These are phyloP conservation scores for Podaxis sp. DNA, from an alignment of 768 basidiomycete genomes.

Conservation along the genomic window DNA sequence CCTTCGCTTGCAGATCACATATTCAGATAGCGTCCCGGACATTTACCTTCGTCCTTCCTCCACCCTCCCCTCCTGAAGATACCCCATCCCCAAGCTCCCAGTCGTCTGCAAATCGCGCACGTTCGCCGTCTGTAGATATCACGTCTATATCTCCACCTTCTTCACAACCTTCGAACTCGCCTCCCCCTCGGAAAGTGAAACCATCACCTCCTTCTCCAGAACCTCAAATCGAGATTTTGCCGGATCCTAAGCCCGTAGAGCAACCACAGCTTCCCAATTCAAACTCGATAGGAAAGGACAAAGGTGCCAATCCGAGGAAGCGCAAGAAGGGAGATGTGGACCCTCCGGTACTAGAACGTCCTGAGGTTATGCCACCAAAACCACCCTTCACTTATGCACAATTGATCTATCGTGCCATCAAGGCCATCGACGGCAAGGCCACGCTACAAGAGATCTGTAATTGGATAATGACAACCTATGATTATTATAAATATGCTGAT, in stretches of 20 bases:
- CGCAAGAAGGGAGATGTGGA: slow-evolving; percentile 61
- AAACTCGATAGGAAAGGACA: slow-evolving; percentile 49
- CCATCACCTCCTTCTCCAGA: slow-evolving; percentile 37
- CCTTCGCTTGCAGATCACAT: slow-evolving; percentile 62
- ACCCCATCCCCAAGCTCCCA: slow-evolving; percentile 77
- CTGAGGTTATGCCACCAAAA: slow-evolving; percentile 81
- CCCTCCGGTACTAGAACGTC: slow-evolving; percentile 43
- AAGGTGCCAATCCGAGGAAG: slow-evolving; percentile 56
- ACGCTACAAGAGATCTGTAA: slow-evolving; percentile 88
- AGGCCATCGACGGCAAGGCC: slow-evolving; percentile 76
- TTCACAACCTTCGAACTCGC: slow-evolving; percentile 73
- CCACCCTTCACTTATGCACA: slow-evolving; percentile 90
- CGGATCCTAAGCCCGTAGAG: slow-evolving; percentile 28
- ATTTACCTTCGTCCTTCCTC: slow-evolving; percentile 95
- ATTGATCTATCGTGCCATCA: slow-evolving; percentile 86
- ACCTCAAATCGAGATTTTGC: slow-evolving; percentile 34
- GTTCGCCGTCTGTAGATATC: slow-evolving; percentile 81
- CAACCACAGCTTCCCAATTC: slow-evolving; percentile 60
- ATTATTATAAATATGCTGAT: slow-evolving; percentile 86
- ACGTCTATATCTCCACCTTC: slow-evolving; percentile 81
- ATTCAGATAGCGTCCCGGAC: slow-evolving; percentile 97
- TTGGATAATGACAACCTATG: slow-evolving; percentile 86
- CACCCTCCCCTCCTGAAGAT: slow-evolving; percentile 74
- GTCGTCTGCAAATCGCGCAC: slow-evolving; percentile 59
- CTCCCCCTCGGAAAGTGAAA: slow-evolving; percentile 50